phyloP scores from a whole-genome alignment of 1,139 yeast genomes.

The Debaryomyces robertsiae region DNA sequence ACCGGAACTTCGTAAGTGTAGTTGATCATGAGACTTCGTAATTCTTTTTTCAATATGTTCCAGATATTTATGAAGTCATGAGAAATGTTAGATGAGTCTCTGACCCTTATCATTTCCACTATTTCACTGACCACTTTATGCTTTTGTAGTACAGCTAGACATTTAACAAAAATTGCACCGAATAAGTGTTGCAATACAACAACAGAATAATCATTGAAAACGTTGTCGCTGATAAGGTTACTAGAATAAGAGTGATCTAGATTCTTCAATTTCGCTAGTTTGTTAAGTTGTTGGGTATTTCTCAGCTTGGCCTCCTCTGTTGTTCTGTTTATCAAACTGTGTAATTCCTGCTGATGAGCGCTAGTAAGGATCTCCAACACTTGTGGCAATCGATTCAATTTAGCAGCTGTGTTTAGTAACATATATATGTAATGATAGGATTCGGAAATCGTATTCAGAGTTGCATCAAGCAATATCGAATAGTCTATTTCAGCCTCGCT shows the following conservation, averaged over 20 bases:
- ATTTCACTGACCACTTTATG: constrained; percentile 69
- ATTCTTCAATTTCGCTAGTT: constrained; percentile 34
- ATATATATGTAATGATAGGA: constrained; percentile 60
- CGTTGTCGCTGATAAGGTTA: constrained; percentile 28
- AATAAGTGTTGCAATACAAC: constrained; percentile 68
- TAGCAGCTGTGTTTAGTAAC: constrained; percentile 59
- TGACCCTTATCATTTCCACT: constrained; percentile 29
- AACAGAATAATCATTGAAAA: constrained; percentile 53
- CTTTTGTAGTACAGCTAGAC: constrained; percentile 66
- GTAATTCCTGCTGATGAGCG: constrained; percentile 45
- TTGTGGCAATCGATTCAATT: constrained; percentile 63
- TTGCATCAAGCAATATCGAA: constrained; percentile 32
- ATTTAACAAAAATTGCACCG: constrained; percentile 64
- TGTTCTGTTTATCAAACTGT: constrained; percentile 57
- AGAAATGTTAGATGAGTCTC: constrained; percentile 4
- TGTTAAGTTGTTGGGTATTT: constrained; percentile 32
- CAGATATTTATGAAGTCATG: constrained; percentile 57
- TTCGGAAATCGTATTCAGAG: constrained; percentile 36
- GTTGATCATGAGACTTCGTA: constrained; percentile 54
- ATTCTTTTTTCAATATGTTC: constrained; percentile 58
- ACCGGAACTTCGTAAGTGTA: constrained; percentile 48
- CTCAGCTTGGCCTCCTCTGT: constrained; percentile 65
- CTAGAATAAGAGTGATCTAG: constrained; percentile 28
- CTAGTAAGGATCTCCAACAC: constrained; percentile 58
- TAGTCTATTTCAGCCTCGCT: constrained; percentile 30